A percentile compares a stretch with the other conserved stretches of the same genome.
These are phyloP conservation scores for Boechera divaricarpa DNA, from an alignment of 345 rosid species.

Conservation along the genomic window DNA sequence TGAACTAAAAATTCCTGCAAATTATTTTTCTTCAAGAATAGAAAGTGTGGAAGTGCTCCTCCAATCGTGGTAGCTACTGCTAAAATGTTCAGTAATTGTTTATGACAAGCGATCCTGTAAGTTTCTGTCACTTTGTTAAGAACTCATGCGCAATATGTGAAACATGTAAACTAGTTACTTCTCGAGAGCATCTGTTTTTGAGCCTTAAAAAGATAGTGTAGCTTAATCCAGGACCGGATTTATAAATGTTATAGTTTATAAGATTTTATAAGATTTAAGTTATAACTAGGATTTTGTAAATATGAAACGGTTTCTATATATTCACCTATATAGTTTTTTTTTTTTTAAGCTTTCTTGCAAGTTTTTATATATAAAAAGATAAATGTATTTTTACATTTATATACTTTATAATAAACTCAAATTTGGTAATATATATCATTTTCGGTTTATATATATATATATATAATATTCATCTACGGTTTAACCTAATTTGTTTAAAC, in stretches of 20 bases:
- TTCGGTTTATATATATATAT: too few relatives aligned
- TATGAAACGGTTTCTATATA: too few relatives aligned
- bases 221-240: too few relatives aligned
- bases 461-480: too few relatives aligned
- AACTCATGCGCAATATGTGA: conserved; percentile 7
- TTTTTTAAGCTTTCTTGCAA: neutral
- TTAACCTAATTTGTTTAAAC: too few relatives aligned
- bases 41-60: conserved; percentile 26
- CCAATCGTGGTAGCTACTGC: conserved; percentile 9
- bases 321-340: neutral
- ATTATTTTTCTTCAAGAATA: conserved; percentile 35
- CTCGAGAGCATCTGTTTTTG: conserved; percentile 37
- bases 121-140: conserved; percentile 33
- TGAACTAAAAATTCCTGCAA: neutral
- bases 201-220: conserved; percentile 23
- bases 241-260: too few relatives aligned
- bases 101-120: conserved; percentile 23
- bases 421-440: neutral
- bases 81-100: conserved; percentile 5
- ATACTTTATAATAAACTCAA: neutral
- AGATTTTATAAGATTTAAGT: too few relatives aligned
- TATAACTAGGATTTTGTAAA: too few relatives aligned
- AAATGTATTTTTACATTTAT: neutral
- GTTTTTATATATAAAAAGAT: neutral
- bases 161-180: conserved; percentile 34